Conservation (phyloP, 1,284 basidiomycete species). For the Ceratobasidium sp. region DNA sequence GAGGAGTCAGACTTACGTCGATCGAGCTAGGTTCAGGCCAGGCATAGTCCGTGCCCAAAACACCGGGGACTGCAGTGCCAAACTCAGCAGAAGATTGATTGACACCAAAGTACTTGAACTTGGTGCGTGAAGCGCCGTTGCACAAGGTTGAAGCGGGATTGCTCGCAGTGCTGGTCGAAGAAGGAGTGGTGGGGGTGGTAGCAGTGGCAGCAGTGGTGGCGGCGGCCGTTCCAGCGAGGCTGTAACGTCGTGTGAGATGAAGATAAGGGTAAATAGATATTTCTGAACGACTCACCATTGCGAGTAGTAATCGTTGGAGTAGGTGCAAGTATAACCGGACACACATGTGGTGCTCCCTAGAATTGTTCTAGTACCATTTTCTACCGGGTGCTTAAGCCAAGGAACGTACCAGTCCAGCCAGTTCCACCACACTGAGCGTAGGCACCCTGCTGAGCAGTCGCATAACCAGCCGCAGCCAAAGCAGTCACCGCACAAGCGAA, state of each 20-base stretch:
- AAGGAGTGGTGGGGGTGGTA: slow-evolving; percentile 41
- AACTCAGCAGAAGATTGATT: slow-evolving; percentile 74
- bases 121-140: slow-evolving; percentile 59
- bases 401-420: slow-evolving; percentile 32
- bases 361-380: not conserved
- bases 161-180: slow-evolving; percentile 44
- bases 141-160: slow-evolving; percentile 41
- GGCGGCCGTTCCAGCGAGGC: too few relatives aligned
- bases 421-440: slow-evolving; percentile 46
- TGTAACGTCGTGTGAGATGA: too few relatives aligned
- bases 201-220: too few relatives aligned
- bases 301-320: slow-evolving; percentile 32
- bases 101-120: slow-evolving; percentile 74
- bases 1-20: slow-evolving; percentile 57
- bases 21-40: slow-evolving; percentile 65
- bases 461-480: slow-evolving; percentile 45
- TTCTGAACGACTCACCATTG: slow-evolving; percentile 39
- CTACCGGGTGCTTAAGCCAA: not conserved
- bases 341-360: slow-evolving; percentile 47
- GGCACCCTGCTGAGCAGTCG: slow-evolving; percentile 33
- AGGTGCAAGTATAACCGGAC: slow-evolving; percentile 47
- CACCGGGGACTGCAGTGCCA: slow-evolving; percentile 55
- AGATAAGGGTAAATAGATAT: too few relatives aligned
- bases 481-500: slow-evolving; percentile 5
- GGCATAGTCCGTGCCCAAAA: slow-evolving; percentile 57